Conservation (phyloP, 1,284 basidiomycete genomes). For the Pseudozyma hubeiensis region DNA sequence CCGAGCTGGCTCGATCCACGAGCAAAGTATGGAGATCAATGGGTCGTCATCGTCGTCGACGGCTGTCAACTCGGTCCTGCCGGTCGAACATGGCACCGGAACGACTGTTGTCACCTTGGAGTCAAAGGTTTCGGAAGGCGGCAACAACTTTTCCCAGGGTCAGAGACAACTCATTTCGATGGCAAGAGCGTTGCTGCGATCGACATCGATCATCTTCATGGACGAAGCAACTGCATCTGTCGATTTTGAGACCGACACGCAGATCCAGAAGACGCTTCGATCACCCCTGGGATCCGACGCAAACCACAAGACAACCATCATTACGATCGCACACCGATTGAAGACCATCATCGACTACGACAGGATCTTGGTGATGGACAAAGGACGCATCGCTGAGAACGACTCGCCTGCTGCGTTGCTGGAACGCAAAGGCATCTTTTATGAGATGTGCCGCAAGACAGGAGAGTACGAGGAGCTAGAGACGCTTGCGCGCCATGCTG, state of each 20-base stretch:
- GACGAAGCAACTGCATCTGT: slow-evolving; percentile 67
- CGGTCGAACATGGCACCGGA: not conserved
- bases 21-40: slow-evolving; percentile 5
- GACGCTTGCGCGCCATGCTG: slow-evolving; percentile 24
- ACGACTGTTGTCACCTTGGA: slow-evolving; percentile 41
- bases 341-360: slow-evolving; percentile 69
- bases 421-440: slow-evolving; percentile 46
- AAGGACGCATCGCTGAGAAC: slow-evolving; percentile 71
- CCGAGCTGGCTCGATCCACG: slow-evolving; percentile 25
- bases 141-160: slow-evolving; percentile 64
- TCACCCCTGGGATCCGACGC: slow-evolving; percentile 53
- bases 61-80: slow-evolving; percentile 15
- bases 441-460: slow-evolving; percentile 53
- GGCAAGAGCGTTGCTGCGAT: slow-evolving; percentile 61
- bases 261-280: slow-evolving; percentile 81
- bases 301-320: slow-evolving; percentile 73
- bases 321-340: slow-evolving; percentile 81
- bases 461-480: slow-evolving; percentile 51
- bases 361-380: slow-evolving; percentile 72
- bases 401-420: slow-evolving; percentile 71
- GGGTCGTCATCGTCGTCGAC: slow-evolving; percentile 20
- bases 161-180: slow-evolving; percentile 65
- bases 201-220: slow-evolving; percentile 63
- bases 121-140: slow-evolving; percentile 60
- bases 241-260: slow-evolving; percentile 58